phyloP scores from a whole-genome alignment of 345 rosid species.

The Combretum micranthum region DNA sequence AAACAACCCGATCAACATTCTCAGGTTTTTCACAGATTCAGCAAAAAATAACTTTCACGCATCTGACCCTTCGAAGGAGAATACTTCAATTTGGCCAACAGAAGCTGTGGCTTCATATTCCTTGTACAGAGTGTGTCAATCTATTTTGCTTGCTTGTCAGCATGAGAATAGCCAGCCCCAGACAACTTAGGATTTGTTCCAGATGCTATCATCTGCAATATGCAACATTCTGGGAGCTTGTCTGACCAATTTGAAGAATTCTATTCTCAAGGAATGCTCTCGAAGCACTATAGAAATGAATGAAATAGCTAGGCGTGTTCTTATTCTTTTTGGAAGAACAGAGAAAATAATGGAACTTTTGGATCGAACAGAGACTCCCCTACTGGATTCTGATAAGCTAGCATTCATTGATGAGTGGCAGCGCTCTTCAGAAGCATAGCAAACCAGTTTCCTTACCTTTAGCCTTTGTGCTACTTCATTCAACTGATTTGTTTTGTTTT shows the following conservation, averaged over 20 bases:
- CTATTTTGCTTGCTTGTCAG: constrained; percentile 39
- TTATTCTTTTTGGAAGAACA: constrained; percentile 53
- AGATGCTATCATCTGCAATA: constrained; percentile 28
- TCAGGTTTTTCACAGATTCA: no score
- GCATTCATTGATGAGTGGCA: constrained; percentile 66
- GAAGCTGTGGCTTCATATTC: constrained; percentile 66
- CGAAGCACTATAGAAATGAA: constrained; percentile 49
- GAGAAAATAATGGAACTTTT: constrained; percentile 47
- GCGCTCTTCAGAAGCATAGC: constrained; percentile 19
- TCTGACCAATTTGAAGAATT: constrained; percentile 49
- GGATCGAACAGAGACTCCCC: constrained; percentile 28
- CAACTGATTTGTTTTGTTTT: no score
- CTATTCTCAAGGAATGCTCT: constrained; percentile 47
- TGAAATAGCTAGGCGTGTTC: constrained; percentile 43
- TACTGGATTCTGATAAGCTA: constrained; percentile 32
- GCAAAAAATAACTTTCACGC: not conserved
- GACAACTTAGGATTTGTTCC: constrained; percentile 31
- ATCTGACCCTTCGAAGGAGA: no score
- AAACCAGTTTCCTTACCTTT: constrained; percentile 1
- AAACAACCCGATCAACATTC: constrained; percentile 7
- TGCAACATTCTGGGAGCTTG: constrained; percentile 74
- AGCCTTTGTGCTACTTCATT: no score
- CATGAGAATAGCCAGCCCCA: constrained; percentile 12
- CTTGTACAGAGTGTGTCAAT: constrained; percentile 65
- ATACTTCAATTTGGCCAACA: constrained; percentile 53